Percentiles rank a stretch among this genome's conserved stretches.
phyloP scores from a whole-genome alignment of 495 filamentous ascomycete species.

The Lasiosphaeria hispida region DNA sequence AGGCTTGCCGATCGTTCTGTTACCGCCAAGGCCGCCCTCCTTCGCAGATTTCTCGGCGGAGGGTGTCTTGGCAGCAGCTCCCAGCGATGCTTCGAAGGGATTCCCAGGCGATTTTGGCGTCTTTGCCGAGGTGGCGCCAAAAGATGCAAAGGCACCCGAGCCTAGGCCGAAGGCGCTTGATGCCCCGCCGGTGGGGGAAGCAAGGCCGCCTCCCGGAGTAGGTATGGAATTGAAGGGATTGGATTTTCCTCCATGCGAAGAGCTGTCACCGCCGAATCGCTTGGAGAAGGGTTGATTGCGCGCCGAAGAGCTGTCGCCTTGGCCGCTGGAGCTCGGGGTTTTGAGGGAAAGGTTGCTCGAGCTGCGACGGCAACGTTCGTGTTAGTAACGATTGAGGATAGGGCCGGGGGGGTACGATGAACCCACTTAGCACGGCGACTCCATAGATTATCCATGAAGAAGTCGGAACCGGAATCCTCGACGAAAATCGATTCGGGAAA shows the following conservation, averaged over 20 bases:
- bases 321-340: conserved; percentile 58
- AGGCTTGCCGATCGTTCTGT: conserved; percentile 34
- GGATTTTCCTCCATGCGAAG: conserved; percentile 67
- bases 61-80: conserved; percentile 62
- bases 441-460: conserved; percentile 63
- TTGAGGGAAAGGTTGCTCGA: conserved; percentile 88
- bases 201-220: conserved; percentile 68
- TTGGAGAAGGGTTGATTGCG: conserved; percentile 63
- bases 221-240: conserved; percentile 85
- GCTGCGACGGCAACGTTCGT: conserved; percentile 43
- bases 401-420: conserved; percentile 4
- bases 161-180: conserved; percentile 93
- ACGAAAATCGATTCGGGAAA: conserved; percentile 13
- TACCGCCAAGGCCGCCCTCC: conserved; percentile 47
- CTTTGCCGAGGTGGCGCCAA: conserved; percentile 67
- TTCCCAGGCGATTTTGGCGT: conserved; percentile 86
- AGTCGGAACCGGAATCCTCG: conserved; percentile 30
- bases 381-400: conserved; percentile 15
- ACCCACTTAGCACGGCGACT: conserved; percentile 88
- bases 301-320: conserved; percentile 62
- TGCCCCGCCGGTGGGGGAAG: conserved; percentile 81
- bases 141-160: conserved; percentile 93
- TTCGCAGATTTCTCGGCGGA: conserved; percentile 56
- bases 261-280: conserved; percentile 72
- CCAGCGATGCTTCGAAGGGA: conserved; percentile 68